These are phyloP conservation scores for Medicago arabica DNA, from an alignment of 306 rosid genomes.

Conservation along the genomic window DNA sequence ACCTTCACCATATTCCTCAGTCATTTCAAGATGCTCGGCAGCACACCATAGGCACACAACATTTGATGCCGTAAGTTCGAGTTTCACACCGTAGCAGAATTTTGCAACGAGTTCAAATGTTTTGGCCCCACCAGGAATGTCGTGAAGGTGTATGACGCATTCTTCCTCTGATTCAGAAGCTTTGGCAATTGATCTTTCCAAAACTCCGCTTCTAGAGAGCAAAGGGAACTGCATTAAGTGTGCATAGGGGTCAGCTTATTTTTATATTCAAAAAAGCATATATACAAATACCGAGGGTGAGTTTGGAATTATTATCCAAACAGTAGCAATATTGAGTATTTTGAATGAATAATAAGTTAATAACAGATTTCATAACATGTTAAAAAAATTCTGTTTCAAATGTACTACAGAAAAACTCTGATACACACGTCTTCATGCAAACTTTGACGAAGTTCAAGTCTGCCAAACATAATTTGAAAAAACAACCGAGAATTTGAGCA, in stretches of 20 bases:
- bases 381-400: background rate
- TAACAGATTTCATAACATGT: constrained; percentile 9
- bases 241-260: constrained; percentile 24
- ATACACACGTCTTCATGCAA: constrained; percentile 13
- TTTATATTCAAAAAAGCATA: constrained; percentile 7
- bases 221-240: constrained; percentile 85
- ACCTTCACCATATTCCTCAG: constrained; percentile 90
- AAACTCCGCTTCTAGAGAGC: constrained; percentile 95
- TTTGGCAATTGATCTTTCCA: constrained; percentile 85
- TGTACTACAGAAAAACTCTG: constrained; percentile 7
- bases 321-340: constrained; percentile 6
- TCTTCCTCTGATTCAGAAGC: constrained; percentile 80
- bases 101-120: constrained; percentile 93
- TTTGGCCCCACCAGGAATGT: constrained; percentile 93
- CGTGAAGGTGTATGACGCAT: constrained; percentile 56
- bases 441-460: constrained; percentile 8
- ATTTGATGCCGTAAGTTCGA: constrained; percentile 91
- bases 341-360: background rate
- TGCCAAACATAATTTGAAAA: background rate
- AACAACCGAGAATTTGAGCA: constrained; percentile 8
- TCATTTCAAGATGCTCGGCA: constrained; percentile 91
- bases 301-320: background rate
- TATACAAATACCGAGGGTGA: background rate
- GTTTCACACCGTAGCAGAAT: constrained; percentile 97
- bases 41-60: constrained; percentile 90